Evolutionary conservation across 1,284 basidiomycete genomes (phyloP).

Genomic region (Abortiporus biennis): DNA sequence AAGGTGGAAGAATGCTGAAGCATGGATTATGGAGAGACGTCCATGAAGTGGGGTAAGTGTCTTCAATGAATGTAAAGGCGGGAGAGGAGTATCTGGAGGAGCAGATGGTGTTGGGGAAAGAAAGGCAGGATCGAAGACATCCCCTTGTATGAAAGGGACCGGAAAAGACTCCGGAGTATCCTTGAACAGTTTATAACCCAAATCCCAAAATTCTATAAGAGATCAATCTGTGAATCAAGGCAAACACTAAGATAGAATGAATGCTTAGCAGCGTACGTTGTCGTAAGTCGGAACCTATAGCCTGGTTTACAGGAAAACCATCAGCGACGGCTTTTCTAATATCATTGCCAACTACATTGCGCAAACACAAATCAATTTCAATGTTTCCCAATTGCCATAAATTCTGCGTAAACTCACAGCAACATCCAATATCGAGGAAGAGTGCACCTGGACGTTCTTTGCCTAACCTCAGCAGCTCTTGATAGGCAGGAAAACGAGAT

Average conservation of each 20-base stretch:
- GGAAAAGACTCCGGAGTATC: slow-evolving; percentile 33
- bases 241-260: too few relatives aligned
- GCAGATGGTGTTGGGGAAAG: slow-evolving; percentile 22
- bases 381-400: too few relatives aligned
- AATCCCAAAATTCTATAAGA: slow-evolving; percentile 28
- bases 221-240: too few relatives aligned
- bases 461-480: slow-evolving; percentile 32
- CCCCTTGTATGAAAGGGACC: slow-evolving; percentile 38
- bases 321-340: slow-evolving; percentile 34
- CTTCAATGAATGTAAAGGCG: slow-evolving; percentile 28
- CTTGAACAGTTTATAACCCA: slow-evolving; percentile 28
- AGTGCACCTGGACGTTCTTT: slow-evolving; percentile 34
- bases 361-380: too few relatives aligned
- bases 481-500: slow-evolving; percentile 36
- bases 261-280: too few relatives aligned
- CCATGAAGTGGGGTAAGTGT: slow-evolving; percentile 39
- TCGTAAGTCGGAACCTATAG: slow-evolving; percentile 30
- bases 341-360: slow-evolving; percentile 37
- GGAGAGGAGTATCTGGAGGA: slow-evolving; percentile 16
- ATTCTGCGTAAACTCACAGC: slow-evolving; percentile 40
- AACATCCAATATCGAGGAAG: slow-evolving; percentile 42
- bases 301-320: slow-evolving; percentile 29
- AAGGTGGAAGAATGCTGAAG: slow-evolving; percentile 46
- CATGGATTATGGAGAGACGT: slow-evolving; percentile 39
- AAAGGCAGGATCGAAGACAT: slow-evolving; percentile 34